Evolutionary conservation across 495 filamentous ascomycete genomes (phyloP).

Genomic region (Aspergillus leporis): DNA sequence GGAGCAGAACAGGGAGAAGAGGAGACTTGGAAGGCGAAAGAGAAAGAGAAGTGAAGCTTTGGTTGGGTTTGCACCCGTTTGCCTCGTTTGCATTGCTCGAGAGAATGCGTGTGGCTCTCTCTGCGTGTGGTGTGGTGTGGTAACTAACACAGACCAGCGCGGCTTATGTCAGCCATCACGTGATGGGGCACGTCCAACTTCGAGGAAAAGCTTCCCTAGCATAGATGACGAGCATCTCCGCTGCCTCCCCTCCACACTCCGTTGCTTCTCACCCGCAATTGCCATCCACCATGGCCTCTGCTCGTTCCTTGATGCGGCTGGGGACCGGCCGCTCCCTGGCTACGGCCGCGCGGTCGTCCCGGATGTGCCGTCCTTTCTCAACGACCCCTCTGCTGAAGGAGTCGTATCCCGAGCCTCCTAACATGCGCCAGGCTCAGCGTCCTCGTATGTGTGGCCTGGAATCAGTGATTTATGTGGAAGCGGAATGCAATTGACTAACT

Average conservation of each 20-base stretch:
- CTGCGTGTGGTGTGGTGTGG: too few species aligned
- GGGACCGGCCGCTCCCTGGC: slow-evolving; percentile 62
- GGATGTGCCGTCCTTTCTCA: slow-evolving; percentile 54
- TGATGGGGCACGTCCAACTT: slow-evolving; percentile 30
- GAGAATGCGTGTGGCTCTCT: slow-evolving; percentile 21
- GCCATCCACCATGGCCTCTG: slow-evolving; percentile 44
- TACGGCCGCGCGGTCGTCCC: slow-evolving; percentile 57
- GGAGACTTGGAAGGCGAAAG: slow-evolving; percentile 20
- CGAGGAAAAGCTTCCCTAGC: slow-evolving; percentile 37
- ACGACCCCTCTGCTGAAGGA: slow-evolving; percentile 59
- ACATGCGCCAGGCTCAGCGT: slow-evolving; percentile 66
- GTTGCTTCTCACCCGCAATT: slow-evolving; percentile 18
- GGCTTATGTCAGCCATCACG: slow-evolving; percentile 34
- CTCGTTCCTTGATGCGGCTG: slow-evolving; percentile 67
- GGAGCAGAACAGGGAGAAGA: slow-evolving; percentile 18
- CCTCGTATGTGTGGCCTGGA: slow-evolving; percentile 50
- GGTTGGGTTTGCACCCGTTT: slow-evolving; percentile 41
- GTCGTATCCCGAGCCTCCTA: slow-evolving; percentile 51
- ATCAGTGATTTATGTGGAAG: background rate
- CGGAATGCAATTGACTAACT: slow-evolving; percentile 24
- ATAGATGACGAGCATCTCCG: slow-evolving; percentile 14
- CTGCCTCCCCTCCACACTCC: slow-evolving; percentile 21
- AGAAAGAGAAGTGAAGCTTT: slow-evolving; percentile 45
- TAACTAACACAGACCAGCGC: too few species aligned
- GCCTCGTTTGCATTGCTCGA: slow-evolving; percentile 20